Evolutionary conservation across 441 rosid genomes (phyloP).

Genomic region (Adansonia gregorii): DNA sequence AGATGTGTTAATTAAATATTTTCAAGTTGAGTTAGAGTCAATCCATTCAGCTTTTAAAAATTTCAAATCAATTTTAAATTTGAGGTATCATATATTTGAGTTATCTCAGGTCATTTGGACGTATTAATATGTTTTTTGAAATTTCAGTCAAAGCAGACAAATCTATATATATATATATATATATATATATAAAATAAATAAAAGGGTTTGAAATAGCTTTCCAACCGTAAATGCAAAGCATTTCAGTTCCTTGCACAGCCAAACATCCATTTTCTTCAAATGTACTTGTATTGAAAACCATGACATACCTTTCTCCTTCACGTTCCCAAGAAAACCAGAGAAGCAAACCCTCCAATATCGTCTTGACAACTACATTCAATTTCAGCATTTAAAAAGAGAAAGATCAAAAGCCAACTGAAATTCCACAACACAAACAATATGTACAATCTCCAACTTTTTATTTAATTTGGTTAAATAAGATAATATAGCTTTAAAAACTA

Average conservation of each 20-base stretch:
- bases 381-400: constrained; percentile 13
- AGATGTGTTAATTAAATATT: no score
- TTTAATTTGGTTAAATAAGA: background rate
- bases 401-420: background rate
- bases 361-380: constrained; percentile 27
- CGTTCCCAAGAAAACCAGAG: constrained; percentile 26
- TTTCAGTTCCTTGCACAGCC: constrained; percentile 43
- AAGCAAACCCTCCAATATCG: constrained; percentile 28
- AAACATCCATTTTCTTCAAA: constrained; percentile 37
- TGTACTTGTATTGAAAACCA: constrained; percentile 39
- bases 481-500: no score
- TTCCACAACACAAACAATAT: constrained; percentile 32
- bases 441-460: background rate
- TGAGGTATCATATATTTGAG: no score
- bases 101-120: no score
- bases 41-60: no score
- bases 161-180: no score
- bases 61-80: no score
- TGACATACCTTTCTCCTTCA: constrained; percentile 33
- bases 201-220: constrained; percentile 47
- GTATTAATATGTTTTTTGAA: no score
- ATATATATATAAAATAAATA: constrained; percentile 20
- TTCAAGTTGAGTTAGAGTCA: no score
- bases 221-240: constrained; percentile 42
- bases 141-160: no score